These are phyloP conservation scores for Ambrosia hybrid DNA, from an alignment of 140 eudicot genomes.

Conservation along the genomic window DNA sequence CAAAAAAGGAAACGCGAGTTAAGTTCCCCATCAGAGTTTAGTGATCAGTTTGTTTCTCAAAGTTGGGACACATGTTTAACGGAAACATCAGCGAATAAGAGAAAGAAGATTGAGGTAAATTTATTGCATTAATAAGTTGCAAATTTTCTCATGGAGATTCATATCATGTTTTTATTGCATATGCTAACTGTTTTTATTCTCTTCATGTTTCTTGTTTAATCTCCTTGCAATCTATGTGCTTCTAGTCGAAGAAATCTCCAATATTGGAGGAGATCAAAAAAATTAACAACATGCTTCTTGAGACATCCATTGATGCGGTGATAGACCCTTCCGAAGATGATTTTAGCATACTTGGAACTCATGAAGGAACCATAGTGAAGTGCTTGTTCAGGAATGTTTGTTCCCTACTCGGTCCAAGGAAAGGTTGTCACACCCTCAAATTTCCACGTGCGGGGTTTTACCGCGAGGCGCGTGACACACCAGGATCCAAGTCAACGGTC, in stretches of 20 bases:
- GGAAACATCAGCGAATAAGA: slow-evolving; percentile 16
- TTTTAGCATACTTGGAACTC: background rate
- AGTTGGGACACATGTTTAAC: background rate
- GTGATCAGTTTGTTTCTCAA: slow-evolving; percentile 20
- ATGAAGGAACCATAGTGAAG: slow-evolving; percentile 31
- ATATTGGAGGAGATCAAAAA: slow-evolving; percentile 45
- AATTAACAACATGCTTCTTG: slow-evolving; percentile 37
- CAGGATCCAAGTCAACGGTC: too few species aligned
- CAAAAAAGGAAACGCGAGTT: slow-evolving; percentile 11
- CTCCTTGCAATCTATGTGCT: slow-evolving; percentile 10
- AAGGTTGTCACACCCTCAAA: too few species aligned
- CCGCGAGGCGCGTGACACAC: too few species aligned
- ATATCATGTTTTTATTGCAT: background rate
- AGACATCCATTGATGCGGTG: slow-evolving; percentile 37
- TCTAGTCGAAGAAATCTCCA: slow-evolving; percentile 19
- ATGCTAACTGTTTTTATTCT: background rate
- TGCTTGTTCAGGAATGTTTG: slow-evolving; percentile 46
- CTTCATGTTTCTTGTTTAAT: background rate
- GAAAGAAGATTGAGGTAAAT: slow-evolving; percentile 37
- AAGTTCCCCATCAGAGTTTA: background rate
- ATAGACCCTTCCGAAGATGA: slow-evolving; percentile 1
- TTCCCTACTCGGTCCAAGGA: slow-evolving; percentile 14
- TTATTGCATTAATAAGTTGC: background rate
- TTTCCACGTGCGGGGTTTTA: too few species aligned
- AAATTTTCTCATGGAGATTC: background rate